Evolutionary conservation across 2,329 filamentous ascomycete species (phyloP).

Genomic region (Beauveria sp.): DNA sequence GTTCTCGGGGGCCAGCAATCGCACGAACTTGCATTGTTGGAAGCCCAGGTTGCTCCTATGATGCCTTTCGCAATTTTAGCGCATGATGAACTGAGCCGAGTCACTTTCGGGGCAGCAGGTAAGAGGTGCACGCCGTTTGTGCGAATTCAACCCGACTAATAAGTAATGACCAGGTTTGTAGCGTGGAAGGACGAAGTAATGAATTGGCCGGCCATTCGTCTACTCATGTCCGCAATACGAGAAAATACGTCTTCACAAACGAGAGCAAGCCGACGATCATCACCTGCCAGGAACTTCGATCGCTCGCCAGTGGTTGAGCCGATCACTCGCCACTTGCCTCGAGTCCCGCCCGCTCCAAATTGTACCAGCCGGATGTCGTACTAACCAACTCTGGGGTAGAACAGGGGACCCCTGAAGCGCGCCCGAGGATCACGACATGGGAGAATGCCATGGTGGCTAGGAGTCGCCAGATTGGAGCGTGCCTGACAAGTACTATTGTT

Average conservation of each 20-base stretch:
- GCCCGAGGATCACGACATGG: not conserved
- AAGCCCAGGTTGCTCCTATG: not conserved
- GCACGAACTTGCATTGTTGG: not conserved
- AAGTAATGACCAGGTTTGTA: not conserved
- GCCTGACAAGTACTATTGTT: slow-evolving; percentile 25
- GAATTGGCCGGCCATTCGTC: too few species aligned
- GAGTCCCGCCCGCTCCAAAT: not conserved
- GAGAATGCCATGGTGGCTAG: not conserved
- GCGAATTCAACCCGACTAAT: not conserved
- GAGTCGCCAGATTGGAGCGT: slow-evolving; percentile 19
- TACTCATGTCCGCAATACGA: slow-evolving; percentile 14
- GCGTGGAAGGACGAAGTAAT: too few species aligned
- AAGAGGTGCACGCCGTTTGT: not conserved
- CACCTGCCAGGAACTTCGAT: not conserved
- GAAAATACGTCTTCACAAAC: slow-evolving; percentile 31
- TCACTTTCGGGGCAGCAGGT: not conserved
- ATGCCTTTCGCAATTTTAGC: not conserved
- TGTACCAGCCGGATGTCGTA: not conserved
- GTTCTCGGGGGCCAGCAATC: slow-evolving; percentile 16
- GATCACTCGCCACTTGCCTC: not conserved
- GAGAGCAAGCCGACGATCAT: slow-evolving; percentile 24
- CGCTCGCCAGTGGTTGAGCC: not conserved
- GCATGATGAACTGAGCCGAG: not conserved
- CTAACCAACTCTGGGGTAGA: not conserved
- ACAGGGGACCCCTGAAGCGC: not conserved